These are phyloP conservation scores for Tulasnella sp. DNA, from an alignment of 768 basidiomycete genomes.

Conservation along the genomic window DNA sequence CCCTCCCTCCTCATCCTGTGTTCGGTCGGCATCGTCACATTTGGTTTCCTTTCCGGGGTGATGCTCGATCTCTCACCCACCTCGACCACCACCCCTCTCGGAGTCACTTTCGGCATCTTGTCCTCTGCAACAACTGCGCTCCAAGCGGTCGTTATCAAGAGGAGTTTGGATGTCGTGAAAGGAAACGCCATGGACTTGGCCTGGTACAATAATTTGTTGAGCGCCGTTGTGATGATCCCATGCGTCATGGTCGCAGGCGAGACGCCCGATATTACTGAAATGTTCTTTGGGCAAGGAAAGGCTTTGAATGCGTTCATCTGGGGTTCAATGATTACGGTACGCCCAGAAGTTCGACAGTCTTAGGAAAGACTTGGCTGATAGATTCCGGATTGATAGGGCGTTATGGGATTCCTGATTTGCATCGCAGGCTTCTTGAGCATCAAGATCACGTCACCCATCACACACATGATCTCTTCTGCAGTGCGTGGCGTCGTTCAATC, in stretches of 20 bases:
- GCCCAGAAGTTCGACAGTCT: conserved; percentile 20
- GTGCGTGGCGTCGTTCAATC: conserved; percentile 92
- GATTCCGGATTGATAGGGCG: conserved; percentile 41
- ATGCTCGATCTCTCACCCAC: conserved; percentile 46
- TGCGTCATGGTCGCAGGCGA: conserved; percentile 70
- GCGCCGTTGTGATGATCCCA: conserved; percentile 61
- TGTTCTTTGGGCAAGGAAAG: conserved; percentile 38
- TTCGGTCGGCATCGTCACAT: conserved; percentile 71
- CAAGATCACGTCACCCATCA: conserved; percentile 95
- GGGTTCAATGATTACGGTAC: conserved; percentile 70
- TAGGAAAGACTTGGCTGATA: not conserved
- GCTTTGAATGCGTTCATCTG: conserved; percentile 47
- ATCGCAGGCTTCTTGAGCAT: conserved; percentile 88
- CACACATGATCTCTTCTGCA: conserved; percentile 94
- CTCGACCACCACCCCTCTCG: conserved; percentile 30
- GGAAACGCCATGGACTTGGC: conserved; percentile 77
- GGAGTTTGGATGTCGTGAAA: conserved; percentile 64
- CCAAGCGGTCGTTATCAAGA: conserved; percentile 93
- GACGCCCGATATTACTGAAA: conserved; percentile 45
- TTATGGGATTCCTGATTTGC: conserved; percentile 88
- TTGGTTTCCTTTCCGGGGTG: conserved; percentile 86
- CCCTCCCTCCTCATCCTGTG: conserved; percentile 66
- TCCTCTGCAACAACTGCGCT: conserved; percentile 79
- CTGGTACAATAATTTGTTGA: conserved; percentile 86
- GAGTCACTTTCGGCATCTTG: conserved; percentile 70